Base-by-base conservation (phyloP, 805 yeast genomes). In the Ogataea thermomethanolica region DNA sequence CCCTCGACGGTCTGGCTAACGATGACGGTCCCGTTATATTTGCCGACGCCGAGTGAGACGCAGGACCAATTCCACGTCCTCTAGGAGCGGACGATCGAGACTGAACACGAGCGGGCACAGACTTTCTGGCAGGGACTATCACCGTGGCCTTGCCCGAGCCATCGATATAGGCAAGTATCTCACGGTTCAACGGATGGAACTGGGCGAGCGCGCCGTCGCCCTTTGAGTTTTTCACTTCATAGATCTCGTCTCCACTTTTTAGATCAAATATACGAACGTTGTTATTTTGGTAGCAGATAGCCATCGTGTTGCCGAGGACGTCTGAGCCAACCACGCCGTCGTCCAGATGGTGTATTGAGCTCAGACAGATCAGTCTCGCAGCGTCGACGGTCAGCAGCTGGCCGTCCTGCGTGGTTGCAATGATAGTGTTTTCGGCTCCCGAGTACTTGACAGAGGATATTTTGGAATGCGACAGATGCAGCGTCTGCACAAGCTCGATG, bases 351-450 rank as follows among this genome's bases (percentile, higher is more conserved):
- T 52, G 51, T 11, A 71, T 44, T 2, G 65, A 62, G 25, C 53
- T 53, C 12, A 47, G 31, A 41, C 65, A 60, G 12, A 66, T 50
- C 54, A 74, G 55, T 14, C 59, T 51, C 3, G 41, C 21, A 2
- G 70, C 58, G 43, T 62, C 61, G 64, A 75, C 65, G 8, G 70
- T 33, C 12, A 71, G 66, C 4, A 73, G 65, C 21, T 68, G 65
- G 25, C 79, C 76, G 45, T 73, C 78, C 37, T 64, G 65, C 12
- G 72, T 55, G 4, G 77, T 78, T 7, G 64, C 64, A 11, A 64
- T 65, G 25, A 73, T 43, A 43, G 53, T 65, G 14, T 53, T 46
- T 2, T 74, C 76, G 29, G 66, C 39, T 2, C 73, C 67, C 35
- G 69, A 67, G 20, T 66, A 54, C 8, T 55, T 46, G 23, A 70